Base-by-base conservation (phyloP, 345 rosid genomes). In the Litchi chinensis region DNA sequence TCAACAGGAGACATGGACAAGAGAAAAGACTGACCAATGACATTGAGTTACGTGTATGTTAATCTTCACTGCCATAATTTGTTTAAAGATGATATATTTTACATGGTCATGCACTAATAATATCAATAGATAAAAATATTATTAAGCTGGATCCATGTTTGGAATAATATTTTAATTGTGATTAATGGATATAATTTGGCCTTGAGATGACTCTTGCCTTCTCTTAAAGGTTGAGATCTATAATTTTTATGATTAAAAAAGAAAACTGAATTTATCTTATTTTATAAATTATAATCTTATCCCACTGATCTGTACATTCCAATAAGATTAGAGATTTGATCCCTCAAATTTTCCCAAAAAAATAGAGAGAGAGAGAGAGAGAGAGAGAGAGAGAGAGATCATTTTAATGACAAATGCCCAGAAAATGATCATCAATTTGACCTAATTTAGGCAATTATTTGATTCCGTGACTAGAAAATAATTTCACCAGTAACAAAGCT, bases 291-390 rank as follows among this genome's bases (percentile, higher is more conserved):
- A 44, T 65, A 71, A 74, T 81, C 76, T 37, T 66, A 40, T 75
- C 60, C 69, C 24, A 65, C 76, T 12, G 28, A 82, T 70, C 69
- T 19, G 21, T n/a, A 41, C 79, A 80, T 87, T 82, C 85, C 52
- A 79, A 80, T 50, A 46, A 64, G 82, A 83, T 78, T 68, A 67
- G 63, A 76, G 87, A 82, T 80, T 65, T 80, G 76, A 85, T 85
- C 75, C 83, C 28, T 48, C 10, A 60, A 62, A 56, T 11, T 37
- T n/a, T 18, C 22, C 2, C 10, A 12, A 70, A 77, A 5, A 50
- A 39, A 28, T 9, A 68, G 10, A 40, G 26, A 24, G n/a, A n/a
- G n/a, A n/a, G n/a, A n/a, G n/a, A n/a, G n/a, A n/a, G n/a, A n/a
- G n/a, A n/a, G n/a, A n/a, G n/a, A n/a, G n/a, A n/a, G 43, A 26